Evolutionary conservation across 2,329 filamentous ascomycete genomes (phyloP), one percentile per base, ranked within the genome.

Genomic region (Aspergillus oerlinghausenensis): DNA sequence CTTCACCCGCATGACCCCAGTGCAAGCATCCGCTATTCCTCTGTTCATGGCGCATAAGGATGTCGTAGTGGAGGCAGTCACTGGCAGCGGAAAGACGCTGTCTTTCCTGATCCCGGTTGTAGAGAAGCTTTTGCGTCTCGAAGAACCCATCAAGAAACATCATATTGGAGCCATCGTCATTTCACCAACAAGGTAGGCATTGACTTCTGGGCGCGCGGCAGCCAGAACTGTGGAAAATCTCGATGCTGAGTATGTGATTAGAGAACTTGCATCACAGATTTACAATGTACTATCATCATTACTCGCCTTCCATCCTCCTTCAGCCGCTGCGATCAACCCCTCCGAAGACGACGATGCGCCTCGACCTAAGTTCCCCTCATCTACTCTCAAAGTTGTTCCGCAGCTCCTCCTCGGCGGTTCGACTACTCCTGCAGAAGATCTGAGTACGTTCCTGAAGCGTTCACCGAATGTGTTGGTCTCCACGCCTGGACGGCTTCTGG

Each of bases 241-340:
- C 3, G 25, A 14, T 19, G 21, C 57, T 59, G 43, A 56, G 19
- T 26, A 2, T n/a, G 25, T 17, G 10, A 26, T 6, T 49, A 86
- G 94, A 74, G 94, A 99, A 75, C 82, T 99, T 51, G 93, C 94
- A 1, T 86, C 85, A 1, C 94, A 99, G 73, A 97, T 97, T 54
- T 85, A 96, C 69, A 83, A 87, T 51, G 92, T 97, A 1, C 80
- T 97, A 4, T 70, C 85, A 1, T 88, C 86, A 0, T 77, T 99
- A 26, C 78, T 97, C 35, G 84, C 86, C 35, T 97, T 97, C 67
- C 94, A 99, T 73, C 81, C 82, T 35, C 84, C 89, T 0, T 96
- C 92, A 1, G 85, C 90, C 52, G 67, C 73, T 40, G 67, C 70
- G 9, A 69, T 77, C 50, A 72, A 76, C 19, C 72, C 73, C 28